Evolutionary conservation across 192 early-diverging fungal genomes (phyloP), one percentile per base, ranked within the genome.

Genomic region (Backusella westeae): DNA sequence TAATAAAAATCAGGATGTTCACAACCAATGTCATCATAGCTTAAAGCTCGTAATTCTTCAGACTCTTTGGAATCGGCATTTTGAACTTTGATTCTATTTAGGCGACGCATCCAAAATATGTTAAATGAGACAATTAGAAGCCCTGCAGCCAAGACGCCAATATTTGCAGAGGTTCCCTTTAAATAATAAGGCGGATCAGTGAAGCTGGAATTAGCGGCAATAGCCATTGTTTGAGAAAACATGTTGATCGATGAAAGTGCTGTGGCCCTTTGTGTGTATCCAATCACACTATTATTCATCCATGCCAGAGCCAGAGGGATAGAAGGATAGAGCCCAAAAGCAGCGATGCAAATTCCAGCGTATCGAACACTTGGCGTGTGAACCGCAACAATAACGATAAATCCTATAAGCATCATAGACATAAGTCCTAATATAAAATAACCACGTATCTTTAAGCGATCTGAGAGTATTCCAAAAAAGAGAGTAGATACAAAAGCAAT

Each of bases 1-100:
- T 38, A 74, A 66, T 66, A 74, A 63, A 74, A 74, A 26, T 74
- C 73, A 26, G 73, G 73, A 74, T 74, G 73, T 19, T 56, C 73
- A 41, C 38, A 42, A 1, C 73, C 73, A 17, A 74, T 34, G 19
- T 74, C 73, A 35, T 74, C 73, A 42, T 26, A 65, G 21, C 59
- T 74, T 41, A n/a, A 6, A n/a, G 39, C 53, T 36, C 73, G 44
- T 7, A 66, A 34, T 34, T 34, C 21, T 21, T 29, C 38, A 42
- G 73, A 36, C 38, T 74, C 26, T 23, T 63, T 29, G 3, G 21
- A 4, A 1, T 29, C 4, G 9, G 56, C 56, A 63, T 63, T 63
- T 29, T 63, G 56, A 63, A n/a, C 26, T 29, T 63, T 63, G 9
- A 63, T 1, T 14, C 23, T 63, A 12, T 63, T 63, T 63, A 63